Base-by-base conservation (phyloP, 768 basidiomycete species). In the Rhizopogon sp. region DNA sequence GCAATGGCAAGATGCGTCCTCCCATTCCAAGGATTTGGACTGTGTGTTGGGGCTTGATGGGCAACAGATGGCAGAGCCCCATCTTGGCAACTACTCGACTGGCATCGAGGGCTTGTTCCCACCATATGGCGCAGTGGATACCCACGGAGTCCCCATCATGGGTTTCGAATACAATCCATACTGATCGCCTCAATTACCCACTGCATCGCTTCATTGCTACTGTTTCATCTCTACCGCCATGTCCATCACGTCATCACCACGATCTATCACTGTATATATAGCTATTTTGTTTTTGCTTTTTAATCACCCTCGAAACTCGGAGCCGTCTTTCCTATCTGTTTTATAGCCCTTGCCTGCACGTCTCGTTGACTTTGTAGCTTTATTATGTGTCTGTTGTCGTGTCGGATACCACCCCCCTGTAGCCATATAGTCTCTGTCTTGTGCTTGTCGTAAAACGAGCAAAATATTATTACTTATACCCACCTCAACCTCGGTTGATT, bases 1-100 rank as follows among this genome's bases (percentile, higher is more conserved):
- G 5, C 37, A 58, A 22, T 68, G 67, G 67, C 58, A 53, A 0
- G 64, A 66, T 1, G 3, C 51, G 3, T 8, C 49, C 8, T 16
- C 52, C 0, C 56, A 53, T 28, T 31, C 52, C 14, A 54, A 56
- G 33, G 54, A n/a, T 1, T 7, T 20, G 22, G 35, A 28, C 37
- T 39, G 1, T 9, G 22, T 35, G 13, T 28, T 33, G 11, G 22
- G 25, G 1, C 3, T 9, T 4, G n/a, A 16, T 5, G 54, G 44
- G 7, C 42, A 42, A 8, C 55, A 54, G 22, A 33, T 31, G 16
- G 17, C 10, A 3, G 52, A 33, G n/a, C 13, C 31, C 5, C 55
- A 52, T 6, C 53, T 56, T 9, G 37, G 53, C 6, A 31, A 39
- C 39, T 56, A 56, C 13, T 3, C 56, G 2, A n/a, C 39, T 20